A percentile compares a stretch with the other conserved stretches of the same genome.
phyloP scores from a whole-genome alignment of 2,329 filamentous ascomycete genomes.

The Fusarium setosum region DNA sequence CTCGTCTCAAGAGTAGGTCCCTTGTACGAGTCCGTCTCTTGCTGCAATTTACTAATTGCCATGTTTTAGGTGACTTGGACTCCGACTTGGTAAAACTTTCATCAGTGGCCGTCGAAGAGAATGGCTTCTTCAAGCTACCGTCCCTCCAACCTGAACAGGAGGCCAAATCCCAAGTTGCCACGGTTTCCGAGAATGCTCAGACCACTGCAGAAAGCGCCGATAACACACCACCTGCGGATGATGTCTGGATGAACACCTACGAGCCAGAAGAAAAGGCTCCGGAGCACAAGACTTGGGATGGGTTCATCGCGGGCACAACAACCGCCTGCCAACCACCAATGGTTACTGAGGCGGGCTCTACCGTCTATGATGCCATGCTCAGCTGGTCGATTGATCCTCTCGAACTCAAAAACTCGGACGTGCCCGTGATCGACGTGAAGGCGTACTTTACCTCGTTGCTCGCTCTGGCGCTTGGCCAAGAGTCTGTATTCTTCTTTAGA shows the following conservation, averaged over 20 bases:
- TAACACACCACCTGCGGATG: slow-evolving; percentile 23
- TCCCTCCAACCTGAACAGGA: slow-evolving; percentile 21
- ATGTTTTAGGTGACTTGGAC: slow-evolving; percentile 13
- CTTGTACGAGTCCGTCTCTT: not conserved
- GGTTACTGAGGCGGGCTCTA: slow-evolving; percentile 75
- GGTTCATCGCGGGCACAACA: slow-evolving; percentile 62
- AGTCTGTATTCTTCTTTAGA: slow-evolving; percentile 77
- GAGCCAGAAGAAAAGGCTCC: slow-evolving; percentile 46
- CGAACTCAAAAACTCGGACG: slow-evolving; percentile 49
- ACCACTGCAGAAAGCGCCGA: slow-evolving; percentile 6
- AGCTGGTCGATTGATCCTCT: slow-evolving; percentile 54
- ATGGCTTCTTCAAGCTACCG: slow-evolving; percentile 48
- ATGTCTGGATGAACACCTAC: slow-evolving; percentile 60
- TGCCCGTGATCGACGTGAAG: slow-evolving; percentile 58
- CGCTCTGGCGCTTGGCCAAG: slow-evolving; percentile 75
- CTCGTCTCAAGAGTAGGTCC: slow-evolving; percentile 49
- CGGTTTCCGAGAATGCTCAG: slow-evolving; percentile 6
- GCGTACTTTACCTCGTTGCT: slow-evolving; percentile 69
- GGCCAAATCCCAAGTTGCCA: slow-evolving; percentile 14
- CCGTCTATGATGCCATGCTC: slow-evolving; percentile 73
- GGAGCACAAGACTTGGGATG: slow-evolving; percentile 76
- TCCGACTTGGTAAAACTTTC: slow-evolving; percentile 32
- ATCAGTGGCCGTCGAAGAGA: slow-evolving; percentile 34
- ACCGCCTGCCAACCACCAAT: slow-evolving; percentile 60
- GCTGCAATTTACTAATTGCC: not conserved